These are phyloP conservation scores for Choanephora cucurbitarum DNA, from an alignment of 371 early-diverging fungal species.

Conservation along the genomic window DNA sequence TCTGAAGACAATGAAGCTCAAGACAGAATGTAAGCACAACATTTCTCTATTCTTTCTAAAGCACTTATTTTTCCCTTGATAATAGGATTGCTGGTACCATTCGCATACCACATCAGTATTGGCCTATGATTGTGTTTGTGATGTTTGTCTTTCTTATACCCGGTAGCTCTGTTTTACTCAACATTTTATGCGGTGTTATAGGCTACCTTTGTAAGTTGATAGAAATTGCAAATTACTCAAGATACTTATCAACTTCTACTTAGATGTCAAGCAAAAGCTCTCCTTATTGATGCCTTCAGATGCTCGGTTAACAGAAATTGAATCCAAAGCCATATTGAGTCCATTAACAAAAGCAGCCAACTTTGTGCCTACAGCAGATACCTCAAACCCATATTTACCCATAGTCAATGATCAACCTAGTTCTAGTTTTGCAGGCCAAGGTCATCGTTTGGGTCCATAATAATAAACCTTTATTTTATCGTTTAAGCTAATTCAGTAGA, in stretches of 20 bases:
- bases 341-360: conserved; percentile 12
- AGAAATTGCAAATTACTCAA: neutral
- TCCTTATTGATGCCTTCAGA: conserved; percentile 12
- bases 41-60: neutral
- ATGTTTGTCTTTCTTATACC: conserved; percentile 30
- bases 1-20: conserved; percentile 15
- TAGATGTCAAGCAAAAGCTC: conserved; percentile 21
- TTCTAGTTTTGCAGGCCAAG: conserved; percentile 18
- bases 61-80: neutral
- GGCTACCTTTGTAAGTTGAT: conserved; percentile 28
- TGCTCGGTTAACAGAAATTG: conserved; percentile 16
- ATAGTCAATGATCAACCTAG: neutral
- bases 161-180: conserved; percentile 22
- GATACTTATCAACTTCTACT: neutral
- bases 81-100: conserved; percentile 31
- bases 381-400: neutral
- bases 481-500: conserved; percentile 16
- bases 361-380: conserved; percentile 15
- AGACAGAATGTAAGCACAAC: conserved; percentile 23
- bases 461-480: neutral
- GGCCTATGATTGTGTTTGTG: conserved; percentile 25
- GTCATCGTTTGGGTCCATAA: conserved; percentile 21
- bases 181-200: conserved; percentile 13
- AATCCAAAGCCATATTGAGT: conserved; percentile 17
- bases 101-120: conserved; percentile 24